Conservation (phyloP, 306 rosid species). For the Spatholobus suberectus region DNA sequence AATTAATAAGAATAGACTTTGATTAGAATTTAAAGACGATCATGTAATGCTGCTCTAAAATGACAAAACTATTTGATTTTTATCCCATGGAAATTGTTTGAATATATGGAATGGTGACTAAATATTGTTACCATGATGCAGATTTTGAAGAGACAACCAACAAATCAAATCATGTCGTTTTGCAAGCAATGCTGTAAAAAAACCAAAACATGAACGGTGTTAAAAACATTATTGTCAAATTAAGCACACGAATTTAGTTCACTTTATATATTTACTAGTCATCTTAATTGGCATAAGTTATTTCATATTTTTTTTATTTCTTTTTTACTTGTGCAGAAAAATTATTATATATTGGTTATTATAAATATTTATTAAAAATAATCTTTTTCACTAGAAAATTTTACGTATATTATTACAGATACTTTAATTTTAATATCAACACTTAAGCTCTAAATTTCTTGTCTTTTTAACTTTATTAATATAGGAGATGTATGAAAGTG, state of each 20-base stretch:
- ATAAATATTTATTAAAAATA: no score
- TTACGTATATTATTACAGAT: no score
- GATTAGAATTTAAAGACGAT: neutral
- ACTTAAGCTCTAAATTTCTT: no score
- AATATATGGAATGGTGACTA: neutral
- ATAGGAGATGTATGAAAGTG: no score
- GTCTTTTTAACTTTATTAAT: no score
- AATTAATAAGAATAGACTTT: slow-evolving; percentile 10
- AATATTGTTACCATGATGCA: no score
- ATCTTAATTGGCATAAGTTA: neutral
- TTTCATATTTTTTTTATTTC: neutral
- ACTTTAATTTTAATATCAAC: no score
- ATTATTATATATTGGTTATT: no score
- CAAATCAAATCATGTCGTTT: neutral
- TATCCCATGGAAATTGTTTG: neutral
- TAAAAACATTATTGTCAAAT: slow-evolving; percentile 2
- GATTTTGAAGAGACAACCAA: neutral
- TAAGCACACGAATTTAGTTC: neutral
- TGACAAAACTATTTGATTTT: neutral
- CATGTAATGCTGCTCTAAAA: neutral
- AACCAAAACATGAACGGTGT: neutral
- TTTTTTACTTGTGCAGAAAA: no score
- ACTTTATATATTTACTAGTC: neutral
- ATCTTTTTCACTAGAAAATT: no score
- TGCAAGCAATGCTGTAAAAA: neutral